Percentiles rank a stretch among this genome's conserved stretches.
Conservation (phyloP, 306 rosid species). For the Castanospermum australe region DNA sequence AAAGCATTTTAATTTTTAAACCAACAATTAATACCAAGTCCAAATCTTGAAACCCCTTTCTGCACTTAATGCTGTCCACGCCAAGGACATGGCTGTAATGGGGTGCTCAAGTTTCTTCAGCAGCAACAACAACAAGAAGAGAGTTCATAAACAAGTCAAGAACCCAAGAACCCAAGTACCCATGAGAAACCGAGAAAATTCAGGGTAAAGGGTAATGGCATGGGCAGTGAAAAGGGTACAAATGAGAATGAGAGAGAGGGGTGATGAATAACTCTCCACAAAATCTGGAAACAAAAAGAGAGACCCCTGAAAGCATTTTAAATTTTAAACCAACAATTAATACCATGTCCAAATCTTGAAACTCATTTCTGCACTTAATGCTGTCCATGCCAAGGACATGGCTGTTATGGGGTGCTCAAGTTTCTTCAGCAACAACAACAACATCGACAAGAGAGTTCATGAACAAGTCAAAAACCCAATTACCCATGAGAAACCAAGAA, state of each 20-base stretch:
- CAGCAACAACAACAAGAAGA: neutral
- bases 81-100: neutral
- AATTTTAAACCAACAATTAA: neutral
- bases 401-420: neutral
- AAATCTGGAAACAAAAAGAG: neutral
- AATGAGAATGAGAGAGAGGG: neutral
- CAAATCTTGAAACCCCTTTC: neutral
- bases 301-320: too few species aligned
- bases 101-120: neutral
- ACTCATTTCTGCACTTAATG: neutral
- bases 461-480: slow-evolving; percentile 13
- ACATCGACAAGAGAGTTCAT: neutral
- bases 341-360: neutral
- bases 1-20: too few species aligned
- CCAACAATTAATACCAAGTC: neutral
- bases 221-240: neutral
- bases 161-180: neutral
- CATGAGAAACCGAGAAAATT: neutral
- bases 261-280: neutral
- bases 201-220: neutral
- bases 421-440: neutral
- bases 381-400: neutral
- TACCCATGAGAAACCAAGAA: neutral
- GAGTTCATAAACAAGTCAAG: neutral
- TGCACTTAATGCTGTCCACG: neutral